phyloP scores from a whole-genome alignment of 169 alveolate species.

The Babesia gibsoni region DNA sequence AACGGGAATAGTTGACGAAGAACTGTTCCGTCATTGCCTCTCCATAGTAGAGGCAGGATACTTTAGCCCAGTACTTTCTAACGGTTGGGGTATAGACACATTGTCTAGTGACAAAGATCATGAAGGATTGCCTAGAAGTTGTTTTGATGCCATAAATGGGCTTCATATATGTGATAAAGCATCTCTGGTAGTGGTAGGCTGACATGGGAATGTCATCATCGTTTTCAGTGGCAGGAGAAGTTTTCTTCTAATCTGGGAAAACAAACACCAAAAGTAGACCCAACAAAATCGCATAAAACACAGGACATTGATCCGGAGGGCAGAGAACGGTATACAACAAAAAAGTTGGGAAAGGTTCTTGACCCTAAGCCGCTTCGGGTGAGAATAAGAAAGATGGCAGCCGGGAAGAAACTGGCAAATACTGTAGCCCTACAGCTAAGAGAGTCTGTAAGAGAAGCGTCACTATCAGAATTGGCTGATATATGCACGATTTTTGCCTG shows the following conservation, averaged over 20 bases:
- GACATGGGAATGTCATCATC: neutral
- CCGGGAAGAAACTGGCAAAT: conserved; percentile 51
- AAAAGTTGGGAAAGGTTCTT: conserved; percentile 47
- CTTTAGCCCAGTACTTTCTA: conserved; percentile 35
- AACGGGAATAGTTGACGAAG: conserved; percentile 12
- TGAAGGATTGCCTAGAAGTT: neutral
- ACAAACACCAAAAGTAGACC: neutral
- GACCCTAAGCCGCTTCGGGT: conserved; percentile 64
- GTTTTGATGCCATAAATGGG: conserved; percentile 23
- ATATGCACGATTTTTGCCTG: conserved; percentile 46
- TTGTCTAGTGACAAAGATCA: neutral
- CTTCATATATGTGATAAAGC: conserved; percentile 40
- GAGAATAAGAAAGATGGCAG: conserved; percentile 36
- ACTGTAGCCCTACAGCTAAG: conserved; percentile 49
- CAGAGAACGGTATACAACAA: conserved; percentile 40
- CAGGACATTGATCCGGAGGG: conserved; percentile 62
- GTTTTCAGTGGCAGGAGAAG: conserved; percentile 38
- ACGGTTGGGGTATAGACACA: conserved; percentile 8
- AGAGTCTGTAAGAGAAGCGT: conserved; percentile 18
- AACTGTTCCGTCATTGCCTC: conserved; percentile 27
- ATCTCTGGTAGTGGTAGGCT: conserved; percentile 38
- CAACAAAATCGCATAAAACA: neutral
- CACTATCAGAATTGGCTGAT: conserved; percentile 20
- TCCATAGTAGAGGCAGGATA: conserved; percentile 50
- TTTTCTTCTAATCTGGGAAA: neutral